These are phyloP conservation scores for Neofusicoccum parvum DNA, from an alignment of 2,329 filamentous ascomycete genomes.

Conservation along the genomic window DNA sequence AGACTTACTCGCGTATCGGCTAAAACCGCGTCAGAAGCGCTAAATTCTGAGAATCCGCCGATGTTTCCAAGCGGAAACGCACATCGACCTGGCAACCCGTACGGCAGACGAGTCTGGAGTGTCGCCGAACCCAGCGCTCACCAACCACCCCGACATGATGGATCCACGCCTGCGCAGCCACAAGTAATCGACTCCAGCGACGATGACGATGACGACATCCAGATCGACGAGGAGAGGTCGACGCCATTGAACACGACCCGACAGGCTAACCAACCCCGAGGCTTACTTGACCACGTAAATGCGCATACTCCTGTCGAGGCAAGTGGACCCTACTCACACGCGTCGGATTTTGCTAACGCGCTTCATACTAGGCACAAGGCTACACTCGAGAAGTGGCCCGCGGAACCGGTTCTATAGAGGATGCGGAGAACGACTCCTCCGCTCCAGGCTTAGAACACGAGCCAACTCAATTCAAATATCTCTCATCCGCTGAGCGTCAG, in stretches of 20 bases:
- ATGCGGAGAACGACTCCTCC: background rate
- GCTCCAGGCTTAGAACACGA: background rate
- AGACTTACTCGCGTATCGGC: conserved; percentile 7
- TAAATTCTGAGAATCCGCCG: conserved; percentile 1
- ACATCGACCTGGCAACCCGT: conserved; percentile 14
- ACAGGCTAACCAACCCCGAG: background rate
- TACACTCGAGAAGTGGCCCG: background rate
- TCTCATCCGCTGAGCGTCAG: background rate
- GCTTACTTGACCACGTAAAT: background rate
- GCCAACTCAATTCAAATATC: background rate
- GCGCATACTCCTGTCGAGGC: background rate
- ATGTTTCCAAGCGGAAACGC: conserved; percentile 6
- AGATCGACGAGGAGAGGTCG: conserved; percentile 6
- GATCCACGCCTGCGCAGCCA: background rate
- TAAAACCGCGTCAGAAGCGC: conserved; percentile 5
- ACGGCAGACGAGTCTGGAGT: conserved; percentile 2
- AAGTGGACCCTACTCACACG: background rate
- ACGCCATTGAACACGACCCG: background rate
- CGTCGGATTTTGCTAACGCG: background rate
- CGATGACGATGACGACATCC: background rate
- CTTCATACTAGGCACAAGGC: background rate
- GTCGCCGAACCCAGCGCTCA: background rate
- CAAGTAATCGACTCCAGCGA: conserved; percentile 1
- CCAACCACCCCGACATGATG: background rate
- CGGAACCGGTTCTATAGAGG: background rate